A percentile compares a stretch with the other conserved stretches of the same genome.
phyloP scores from a whole-genome alignment of 1,284 basidiomycete genomes.

The Phellopilus nigrolimitatus region DNA sequence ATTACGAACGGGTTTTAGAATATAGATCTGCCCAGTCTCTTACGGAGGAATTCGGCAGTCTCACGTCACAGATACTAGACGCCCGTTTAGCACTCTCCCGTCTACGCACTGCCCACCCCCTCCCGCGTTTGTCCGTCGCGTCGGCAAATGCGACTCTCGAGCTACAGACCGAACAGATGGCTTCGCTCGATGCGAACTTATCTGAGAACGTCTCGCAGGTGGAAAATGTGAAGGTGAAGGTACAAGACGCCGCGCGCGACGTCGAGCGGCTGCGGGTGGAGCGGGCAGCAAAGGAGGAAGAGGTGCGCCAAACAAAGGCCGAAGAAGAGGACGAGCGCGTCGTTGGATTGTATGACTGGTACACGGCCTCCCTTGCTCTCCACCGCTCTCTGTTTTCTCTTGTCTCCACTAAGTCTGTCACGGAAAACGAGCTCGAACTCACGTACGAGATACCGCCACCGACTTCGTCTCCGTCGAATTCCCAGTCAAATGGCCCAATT shows the following conservation, averaged over 20 bases:
- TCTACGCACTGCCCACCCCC: constrained; percentile 71
- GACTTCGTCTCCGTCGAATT: not conserved
- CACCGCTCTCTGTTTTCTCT: constrained; percentile 62
- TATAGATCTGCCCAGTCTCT: constrained; percentile 50
- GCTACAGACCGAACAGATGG: constrained; percentile 69
- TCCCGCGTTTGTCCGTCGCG: constrained; percentile 68
- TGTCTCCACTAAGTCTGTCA: constrained; percentile 50
- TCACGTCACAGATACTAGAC: constrained; percentile 74
- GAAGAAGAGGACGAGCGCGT: constrained; percentile 64
- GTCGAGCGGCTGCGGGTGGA: constrained; percentile 61
- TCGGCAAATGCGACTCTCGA: constrained; percentile 68
- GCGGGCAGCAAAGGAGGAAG: constrained; percentile 65
- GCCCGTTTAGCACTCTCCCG: constrained; percentile 73
- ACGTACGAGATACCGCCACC: constrained; percentile 40
- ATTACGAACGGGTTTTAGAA: constrained; percentile 36
- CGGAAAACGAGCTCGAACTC: constrained; percentile 72
- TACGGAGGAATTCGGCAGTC: constrained; percentile 49
- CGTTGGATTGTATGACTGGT: constrained; percentile 67
- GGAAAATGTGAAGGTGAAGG: constrained; percentile 48
- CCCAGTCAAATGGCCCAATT: not conserved
- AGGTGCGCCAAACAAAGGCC: constrained; percentile 52
- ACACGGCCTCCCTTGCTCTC: constrained; percentile 57
- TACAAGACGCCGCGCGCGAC: constrained; percentile 55
- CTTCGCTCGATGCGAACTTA: constrained; percentile 58
- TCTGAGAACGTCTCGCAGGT: constrained; percentile 40